These are phyloP conservation scores for Hypoxylon fragiforme DNA, from an alignment of 495 filamentous ascomycete genomes.

Conservation along the genomic window DNA sequence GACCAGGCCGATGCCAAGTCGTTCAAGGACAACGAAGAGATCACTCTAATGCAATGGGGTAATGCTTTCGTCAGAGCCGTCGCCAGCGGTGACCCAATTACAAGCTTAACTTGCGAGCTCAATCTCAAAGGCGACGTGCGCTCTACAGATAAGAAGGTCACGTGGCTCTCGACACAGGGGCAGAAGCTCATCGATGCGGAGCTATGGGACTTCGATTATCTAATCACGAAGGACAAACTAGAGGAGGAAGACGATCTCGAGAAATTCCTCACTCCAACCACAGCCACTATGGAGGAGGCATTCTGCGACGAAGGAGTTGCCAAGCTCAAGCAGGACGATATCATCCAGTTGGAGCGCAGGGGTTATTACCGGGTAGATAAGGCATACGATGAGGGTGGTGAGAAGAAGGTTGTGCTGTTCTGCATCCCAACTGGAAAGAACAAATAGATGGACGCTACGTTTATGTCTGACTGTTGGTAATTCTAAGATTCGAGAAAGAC, in stretches of 20 bases:
- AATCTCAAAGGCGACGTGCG: conserved; percentile 89
- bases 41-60: conserved; percentile 95
- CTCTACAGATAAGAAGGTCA: conserved; percentile 93
- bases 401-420: conserved; percentile 72
- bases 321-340: conserved; percentile 74
- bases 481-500: background rate
- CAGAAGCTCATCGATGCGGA: conserved; percentile 80
- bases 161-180: conserved; percentile 77
- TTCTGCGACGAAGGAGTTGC: conserved; percentile 80
- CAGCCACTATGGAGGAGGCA: conserved; percentile 73
- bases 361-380: conserved; percentile 85
- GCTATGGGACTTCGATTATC: conserved; percentile 87
- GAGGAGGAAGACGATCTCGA: conserved; percentile 80
- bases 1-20: conserved; percentile 84
- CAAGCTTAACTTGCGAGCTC: conserved; percentile 72
- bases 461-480: background rate
- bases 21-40: conserved; percentile 85
- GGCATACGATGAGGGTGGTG: conserved; percentile 49
- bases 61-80: conserved; percentile 79
- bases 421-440: conserved; percentile 75
- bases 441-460: conserved; percentile 27
- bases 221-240: conserved; percentile 89
- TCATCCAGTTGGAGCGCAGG: conserved; percentile 93
- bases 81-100: conserved; percentile 59
- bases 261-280: conserved; percentile 75